phyloP scores from a whole-genome alignment of 352 stramenopile species.

The Phytopythium ostracodes region DNA sequence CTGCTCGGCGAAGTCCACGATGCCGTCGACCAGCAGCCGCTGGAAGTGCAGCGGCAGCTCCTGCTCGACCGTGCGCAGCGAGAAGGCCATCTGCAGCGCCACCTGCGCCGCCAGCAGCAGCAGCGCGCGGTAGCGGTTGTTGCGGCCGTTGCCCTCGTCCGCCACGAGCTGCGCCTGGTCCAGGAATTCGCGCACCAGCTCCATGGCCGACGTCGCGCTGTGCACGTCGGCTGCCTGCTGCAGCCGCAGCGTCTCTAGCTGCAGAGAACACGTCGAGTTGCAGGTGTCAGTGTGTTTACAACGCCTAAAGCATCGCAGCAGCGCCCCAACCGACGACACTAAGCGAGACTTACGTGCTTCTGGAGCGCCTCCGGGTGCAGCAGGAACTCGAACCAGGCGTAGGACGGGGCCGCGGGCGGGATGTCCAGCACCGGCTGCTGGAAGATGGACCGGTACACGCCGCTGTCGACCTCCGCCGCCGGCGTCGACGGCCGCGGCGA shows the following conservation, averaged over 20 bases:
- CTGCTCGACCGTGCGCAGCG: conserved; percentile 50
- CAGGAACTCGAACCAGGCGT: conserved; percentile 86
- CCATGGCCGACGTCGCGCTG: conserved; percentile 64
- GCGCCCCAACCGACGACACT: background rate
- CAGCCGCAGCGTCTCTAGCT: conserved; percentile 48
- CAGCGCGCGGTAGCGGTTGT: conserved; percentile 70
- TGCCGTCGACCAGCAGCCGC: conserved; percentile 74
- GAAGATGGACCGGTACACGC: conserved; percentile 82
- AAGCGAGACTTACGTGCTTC: conserved; percentile 44
- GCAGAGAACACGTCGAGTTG: background rate
- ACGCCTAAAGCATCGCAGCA: background rate
- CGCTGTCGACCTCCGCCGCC: conserved; percentile 42
- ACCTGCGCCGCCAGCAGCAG: conserved; percentile 73
- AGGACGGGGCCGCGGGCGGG: conserved; percentile 54
- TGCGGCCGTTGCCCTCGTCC: conserved; percentile 66
- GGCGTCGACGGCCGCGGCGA: conserved; percentile 49
- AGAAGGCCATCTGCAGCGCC: conserved; percentile 66
- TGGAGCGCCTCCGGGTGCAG: conserved; percentile 72
- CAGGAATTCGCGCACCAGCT: conserved; percentile 79
- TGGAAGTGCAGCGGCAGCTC: conserved; percentile 74
- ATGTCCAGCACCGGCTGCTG: conserved; percentile 79
- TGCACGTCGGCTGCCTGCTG: conserved; percentile 42
- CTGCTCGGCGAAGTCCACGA: conserved; percentile 69
- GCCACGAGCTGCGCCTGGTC: conserved; percentile 81
- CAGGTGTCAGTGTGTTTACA: background rate